Conservation (phyloP, 2,329 filamentous ascomycete genomes). For the Bipolaris zeicola region DNA sequence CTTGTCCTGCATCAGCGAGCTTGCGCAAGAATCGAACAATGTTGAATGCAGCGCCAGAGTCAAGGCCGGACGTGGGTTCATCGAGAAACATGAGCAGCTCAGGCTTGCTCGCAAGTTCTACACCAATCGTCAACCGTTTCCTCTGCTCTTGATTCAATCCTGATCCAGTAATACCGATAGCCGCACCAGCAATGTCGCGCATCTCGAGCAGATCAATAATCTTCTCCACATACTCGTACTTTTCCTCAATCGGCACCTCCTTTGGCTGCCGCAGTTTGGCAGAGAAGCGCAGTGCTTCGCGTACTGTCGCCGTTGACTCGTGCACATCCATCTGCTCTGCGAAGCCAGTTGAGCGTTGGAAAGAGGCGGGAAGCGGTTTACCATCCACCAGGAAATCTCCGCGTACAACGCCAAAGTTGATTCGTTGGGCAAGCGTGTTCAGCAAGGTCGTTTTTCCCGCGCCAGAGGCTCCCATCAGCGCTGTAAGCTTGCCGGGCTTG, state of each 20-base stretch:
- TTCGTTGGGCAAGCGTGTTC: constrained; percentile 49
- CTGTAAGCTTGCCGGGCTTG: constrained; percentile 86
- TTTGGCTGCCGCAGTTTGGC: constrained; percentile 67
- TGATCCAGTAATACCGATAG: constrained; percentile 62
- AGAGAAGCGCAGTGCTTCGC: constrained; percentile 68
- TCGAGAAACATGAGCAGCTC: constrained; percentile 77
- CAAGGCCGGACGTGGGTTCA: constrained; percentile 75
- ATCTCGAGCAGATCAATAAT: constrained; percentile 68
- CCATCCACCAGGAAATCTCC: constrained; percentile 55
- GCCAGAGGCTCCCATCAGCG: constrained; percentile 73
- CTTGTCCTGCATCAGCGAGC: constrained; percentile 68
- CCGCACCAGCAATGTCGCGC: constrained; percentile 67
- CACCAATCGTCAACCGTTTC: constrained; percentile 68
- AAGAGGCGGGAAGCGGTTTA: constrained; percentile 64
- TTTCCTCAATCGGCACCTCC: constrained; percentile 62
- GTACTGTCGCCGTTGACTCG: constrained; percentile 65
- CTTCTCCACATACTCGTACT: constrained; percentile 69
- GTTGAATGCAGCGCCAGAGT: constrained; percentile 70
- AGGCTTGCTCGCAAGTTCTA: constrained; percentile 67
- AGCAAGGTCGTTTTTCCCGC: constrained; percentile 47
- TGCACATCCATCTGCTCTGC: constrained; percentile 72
- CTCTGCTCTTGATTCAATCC: constrained; percentile 66
- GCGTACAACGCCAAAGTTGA: constrained; percentile 52
- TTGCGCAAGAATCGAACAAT: constrained; percentile 70
- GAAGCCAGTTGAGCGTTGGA: constrained; percentile 78